Percentiles rank a stretch among this genome's conserved stretches.
phyloP scores from a whole-genome alignment of 1,284 basidiomycete genomes.

The Rhodotorula sp. region DNA sequence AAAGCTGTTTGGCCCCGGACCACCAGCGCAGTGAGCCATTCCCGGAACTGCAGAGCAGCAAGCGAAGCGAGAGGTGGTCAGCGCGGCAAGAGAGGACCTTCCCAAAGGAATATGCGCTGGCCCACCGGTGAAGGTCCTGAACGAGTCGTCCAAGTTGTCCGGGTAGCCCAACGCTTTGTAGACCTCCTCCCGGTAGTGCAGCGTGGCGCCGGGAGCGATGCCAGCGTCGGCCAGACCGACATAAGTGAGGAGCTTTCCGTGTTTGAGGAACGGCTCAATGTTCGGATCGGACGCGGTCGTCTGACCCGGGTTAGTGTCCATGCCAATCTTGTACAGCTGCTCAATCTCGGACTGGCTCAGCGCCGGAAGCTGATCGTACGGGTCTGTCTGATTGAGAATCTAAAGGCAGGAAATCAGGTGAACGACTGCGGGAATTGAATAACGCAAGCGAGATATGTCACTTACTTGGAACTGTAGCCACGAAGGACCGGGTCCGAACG shows the following conservation, averaged over 20 bases:
- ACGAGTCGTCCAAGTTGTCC: slow-evolving; percentile 30
- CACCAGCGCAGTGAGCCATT: slow-evolving; percentile 26
- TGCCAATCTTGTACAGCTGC: slow-evolving; percentile 1
- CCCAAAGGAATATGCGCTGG: background rate
- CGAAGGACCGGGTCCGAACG: slow-evolving; percentile 15
- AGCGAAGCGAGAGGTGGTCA: rapidly evolving
- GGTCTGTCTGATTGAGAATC: slow-evolving; percentile 26
- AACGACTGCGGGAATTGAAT: no score
- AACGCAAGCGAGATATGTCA: no score
- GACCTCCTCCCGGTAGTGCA: slow-evolving; percentile 29
- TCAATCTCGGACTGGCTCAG: slow-evolving; percentile 9
- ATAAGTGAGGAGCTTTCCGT: slow-evolving; percentile 38
- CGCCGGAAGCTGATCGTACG: slow-evolving; percentile 4
- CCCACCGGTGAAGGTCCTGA: slow-evolving; percentile 31
- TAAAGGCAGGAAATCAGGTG: no score
- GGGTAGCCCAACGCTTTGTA: slow-evolving; percentile 26
- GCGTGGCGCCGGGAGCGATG: slow-evolving; percentile 32
- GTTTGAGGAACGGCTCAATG: slow-evolving; percentile 36
- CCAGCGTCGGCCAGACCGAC: slow-evolving; percentile 36
- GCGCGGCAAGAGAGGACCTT: background rate
- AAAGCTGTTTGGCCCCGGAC: slow-evolving; percentile 19
- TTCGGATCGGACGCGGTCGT: slow-evolving; percentile 39
- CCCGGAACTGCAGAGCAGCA: slow-evolving; percentile 11
- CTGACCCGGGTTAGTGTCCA: slow-evolving; percentile 18
- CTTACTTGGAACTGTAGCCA: slow-evolving; percentile 15